These are phyloP conservation scores for Mucor piriformis DNA, from an alignment of 371 early-diverging fungal genomes.

Conservation along the genomic window DNA sequence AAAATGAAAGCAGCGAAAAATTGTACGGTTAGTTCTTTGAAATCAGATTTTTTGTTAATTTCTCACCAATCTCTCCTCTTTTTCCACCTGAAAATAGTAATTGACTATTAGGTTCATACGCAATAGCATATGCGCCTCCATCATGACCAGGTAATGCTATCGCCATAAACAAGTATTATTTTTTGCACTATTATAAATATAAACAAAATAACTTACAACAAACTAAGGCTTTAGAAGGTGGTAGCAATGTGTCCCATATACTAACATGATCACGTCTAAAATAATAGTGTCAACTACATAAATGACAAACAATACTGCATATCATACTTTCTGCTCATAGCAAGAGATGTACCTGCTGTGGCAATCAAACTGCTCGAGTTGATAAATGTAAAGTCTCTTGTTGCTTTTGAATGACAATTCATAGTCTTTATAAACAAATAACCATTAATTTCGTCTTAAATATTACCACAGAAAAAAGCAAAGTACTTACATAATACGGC, in stretches of 20 bases:
- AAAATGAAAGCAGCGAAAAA: neutral
- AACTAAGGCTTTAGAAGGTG: slow-evolving; percentile 61
- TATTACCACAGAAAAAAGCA: neutral
- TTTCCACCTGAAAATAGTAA: slow-evolving; percentile 76
- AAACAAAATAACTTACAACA: slow-evolving; percentile 49
- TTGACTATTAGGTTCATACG: slow-evolving; percentile 63
- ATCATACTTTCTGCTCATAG: slow-evolving; percentile 57
- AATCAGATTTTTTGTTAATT: neutral
- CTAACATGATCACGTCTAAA: slow-evolving; percentile 61
- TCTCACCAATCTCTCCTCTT: slow-evolving; percentile 74
- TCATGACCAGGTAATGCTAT: slow-evolving; percentile 54
- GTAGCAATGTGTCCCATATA: slow-evolving; percentile 80
- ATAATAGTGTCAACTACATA: neutral
- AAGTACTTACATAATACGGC: slow-evolving; percentile 53
- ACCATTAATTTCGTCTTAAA: neutral
- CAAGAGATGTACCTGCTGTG: slow-evolving; percentile 71
- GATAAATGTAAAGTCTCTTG: slow-evolving; percentile 75
- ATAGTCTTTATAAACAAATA: slow-evolving; percentile 37
- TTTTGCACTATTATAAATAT: neutral
- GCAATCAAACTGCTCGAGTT: slow-evolving; percentile 74
- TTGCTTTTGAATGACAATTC: slow-evolving; percentile 65
- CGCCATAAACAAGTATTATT: neutral
- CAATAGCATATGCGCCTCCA: slow-evolving; percentile 69
- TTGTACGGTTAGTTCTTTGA: too few relatives aligned
- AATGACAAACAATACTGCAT: neutral